These are phyloP conservation scores for Leptographium flavum DNA, from an alignment of 2,329 filamentous ascomycete species.

Conservation along the genomic window DNA sequence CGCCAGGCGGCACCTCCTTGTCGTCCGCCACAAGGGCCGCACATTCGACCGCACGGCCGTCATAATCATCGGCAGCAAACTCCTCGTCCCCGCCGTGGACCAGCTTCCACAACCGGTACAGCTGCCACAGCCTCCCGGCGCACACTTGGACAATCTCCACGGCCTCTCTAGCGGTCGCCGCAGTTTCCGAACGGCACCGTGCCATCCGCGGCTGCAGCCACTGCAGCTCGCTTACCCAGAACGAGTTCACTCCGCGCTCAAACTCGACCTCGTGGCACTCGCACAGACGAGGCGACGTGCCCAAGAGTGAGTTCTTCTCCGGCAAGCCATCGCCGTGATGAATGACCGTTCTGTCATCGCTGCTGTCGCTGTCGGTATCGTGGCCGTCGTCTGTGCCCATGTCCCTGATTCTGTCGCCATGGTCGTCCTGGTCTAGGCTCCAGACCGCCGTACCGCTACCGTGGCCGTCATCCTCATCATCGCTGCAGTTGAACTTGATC, in stretches of 20 bases:
- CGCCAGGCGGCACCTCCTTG: neutral
- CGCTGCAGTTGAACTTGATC: no score
- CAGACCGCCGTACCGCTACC: no score
- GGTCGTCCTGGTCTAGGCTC: no score
- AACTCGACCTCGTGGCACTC: slow-evolving; percentile 3
- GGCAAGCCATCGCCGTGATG: neutral
- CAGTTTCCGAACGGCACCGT: neutral
- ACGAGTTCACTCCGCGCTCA: neutral
- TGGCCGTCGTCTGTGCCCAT: neutral
- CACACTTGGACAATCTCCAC: neutral
- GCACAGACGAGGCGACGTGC: slow-evolving; percentile 5
- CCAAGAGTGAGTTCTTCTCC: neutral
- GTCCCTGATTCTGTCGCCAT: neutral
- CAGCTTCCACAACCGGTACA: slow-evolving; percentile 8
- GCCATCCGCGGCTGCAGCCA: slow-evolving; percentile 5
- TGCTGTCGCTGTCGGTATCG: neutral
- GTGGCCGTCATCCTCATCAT: no score
- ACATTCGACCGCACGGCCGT: neutral
- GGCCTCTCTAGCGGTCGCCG: neutral
- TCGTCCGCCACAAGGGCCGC: neutral
- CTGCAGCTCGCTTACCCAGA: slow-evolving; percentile 8
- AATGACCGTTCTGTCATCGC: neutral
- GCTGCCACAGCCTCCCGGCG: slow-evolving; percentile 4
- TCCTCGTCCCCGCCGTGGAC: neutral
- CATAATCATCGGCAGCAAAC: neutral